Evolutionary conservation across 257 asterid genomes (phyloP), one percentile per base, ranked within the genome.

Genomic region (Solanum ossicruentum): DNA sequence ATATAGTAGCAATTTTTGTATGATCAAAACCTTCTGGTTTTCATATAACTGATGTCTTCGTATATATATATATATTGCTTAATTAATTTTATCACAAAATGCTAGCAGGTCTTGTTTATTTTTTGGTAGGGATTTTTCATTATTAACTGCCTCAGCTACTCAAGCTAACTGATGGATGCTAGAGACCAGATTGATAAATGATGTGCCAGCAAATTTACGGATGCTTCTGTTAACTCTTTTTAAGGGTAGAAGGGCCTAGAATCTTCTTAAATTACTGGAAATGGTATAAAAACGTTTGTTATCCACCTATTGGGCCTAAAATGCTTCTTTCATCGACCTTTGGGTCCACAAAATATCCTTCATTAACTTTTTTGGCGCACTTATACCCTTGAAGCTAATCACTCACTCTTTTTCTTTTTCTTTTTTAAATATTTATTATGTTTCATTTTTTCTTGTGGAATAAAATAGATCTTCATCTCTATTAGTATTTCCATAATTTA

Each of bases 301-400:
- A 36, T 5, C 6, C 41, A 36, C 41, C 41, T 36, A 4, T 4
- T 36, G 41, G 0, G 41, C 1, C 41, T 36, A 36, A 36, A 36
- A 36, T 4, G 0, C 6, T 0, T 2, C 5, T 4, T 0, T 36
- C 6, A 36, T 4, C 1, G 6, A 36, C 0, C 41, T 36, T 4
- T 36, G 41, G 6, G 5, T 36, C 6, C 41, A 36, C n/a, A 36
- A 36, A 5, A 36, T 36, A 1, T 36, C 39, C 0, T 36, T 36
- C 39, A 36, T 36, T 36, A 36, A 36, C 6, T 3, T 36, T 36
- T 36, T 36, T 0, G 6, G 6, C 41, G 4, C 1, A 36, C 6
- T 5, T 36, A 36, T 36, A 36, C 6, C 41, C 6, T 36, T 36
- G 41, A 36, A 36, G 6, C 6, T 36, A 36, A 4, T 1, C 5